Percentiles rank a stretch among this genome's conserved stretches.
Evolutionary conservation across 176 grass and related monocot species (phyloP).

Genomic region (maize (Zea mays)): DNA sequence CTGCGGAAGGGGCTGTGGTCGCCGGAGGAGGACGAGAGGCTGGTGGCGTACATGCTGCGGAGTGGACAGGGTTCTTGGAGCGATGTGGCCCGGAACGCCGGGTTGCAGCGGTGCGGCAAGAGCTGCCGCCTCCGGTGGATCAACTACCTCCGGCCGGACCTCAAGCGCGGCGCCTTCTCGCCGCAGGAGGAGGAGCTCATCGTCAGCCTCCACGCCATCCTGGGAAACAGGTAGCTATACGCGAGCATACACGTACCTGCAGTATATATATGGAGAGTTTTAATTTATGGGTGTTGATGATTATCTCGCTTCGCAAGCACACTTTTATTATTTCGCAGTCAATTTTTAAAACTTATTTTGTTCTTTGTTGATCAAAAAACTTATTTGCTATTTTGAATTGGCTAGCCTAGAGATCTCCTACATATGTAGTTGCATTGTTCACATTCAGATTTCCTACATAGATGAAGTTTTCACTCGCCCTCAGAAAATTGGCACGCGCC

Average conservation of each 20-base stretch:
- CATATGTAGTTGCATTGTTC: neutral
- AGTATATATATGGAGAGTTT: neutral
- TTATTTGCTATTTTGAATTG: neutral
- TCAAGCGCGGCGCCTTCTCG: constrained; percentile 96
- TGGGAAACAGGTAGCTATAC: constrained; percentile 77
- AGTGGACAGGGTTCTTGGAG: constrained; percentile 97
- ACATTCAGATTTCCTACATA: neutral
- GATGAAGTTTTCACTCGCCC: neutral
- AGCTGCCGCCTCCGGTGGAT: constrained; percentile 99
- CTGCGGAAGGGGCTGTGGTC: constrained; percentile 96
- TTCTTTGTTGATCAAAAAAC: neutral
- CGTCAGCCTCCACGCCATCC: constrained; percentile 85
- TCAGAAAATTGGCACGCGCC: neutral
- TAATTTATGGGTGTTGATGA: neutral
- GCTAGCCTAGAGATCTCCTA: neutral
- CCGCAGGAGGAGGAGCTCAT: constrained; percentile 95
- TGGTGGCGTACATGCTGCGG: constrained; percentile 83
- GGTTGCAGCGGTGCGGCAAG: constrained; percentile 91
- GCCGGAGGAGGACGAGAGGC: constrained; percentile 94
- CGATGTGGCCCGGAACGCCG: constrained; percentile 91
- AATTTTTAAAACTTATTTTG: neutral
- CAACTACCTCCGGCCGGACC: constrained; percentile 96
- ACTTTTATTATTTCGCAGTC: neutral
- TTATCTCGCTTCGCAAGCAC: neutral
- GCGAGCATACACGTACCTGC: neutral